Evolutionary conservation across 306 rosid species (phyloP).

Genomic region (Cercis canadensis): DNA sequence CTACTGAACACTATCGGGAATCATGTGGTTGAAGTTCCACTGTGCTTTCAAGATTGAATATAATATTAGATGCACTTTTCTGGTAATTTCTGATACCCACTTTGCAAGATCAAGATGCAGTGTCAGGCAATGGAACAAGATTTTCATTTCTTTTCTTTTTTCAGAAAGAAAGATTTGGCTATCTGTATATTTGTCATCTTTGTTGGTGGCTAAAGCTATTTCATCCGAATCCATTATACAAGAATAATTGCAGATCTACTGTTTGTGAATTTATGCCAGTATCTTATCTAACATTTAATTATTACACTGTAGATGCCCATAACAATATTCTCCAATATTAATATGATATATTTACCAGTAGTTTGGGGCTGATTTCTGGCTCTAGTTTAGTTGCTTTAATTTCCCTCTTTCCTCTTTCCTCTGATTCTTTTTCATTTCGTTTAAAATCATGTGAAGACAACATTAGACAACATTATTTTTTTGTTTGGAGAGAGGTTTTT

Average conservation of each 20-base stretch:
- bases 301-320: constrained; percentile 35
- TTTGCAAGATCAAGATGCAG: constrained; percentile 52
- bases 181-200: background rate
- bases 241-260: constrained; percentile 49
- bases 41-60: constrained; percentile 34
- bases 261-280: constrained; percentile 48
- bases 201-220: constrained; percentile 41
- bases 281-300: constrained; percentile 46
- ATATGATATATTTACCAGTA: constrained; percentile 14
- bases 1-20: constrained; percentile 24
- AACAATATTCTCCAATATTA: constrained; percentile 41
- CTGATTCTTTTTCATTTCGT: constrained; percentile 39
- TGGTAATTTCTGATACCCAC: constrained; percentile 51
- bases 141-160: constrained; percentile 8
- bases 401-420: constrained; percentile 1
- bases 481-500: constrained; percentile 30
- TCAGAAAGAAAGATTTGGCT: constrained; percentile 16
- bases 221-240: constrained; percentile 44
- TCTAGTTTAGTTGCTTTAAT: constrained; percentile 24
- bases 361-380: constrained; percentile 2
- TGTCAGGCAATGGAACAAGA: constrained; percentile 14
- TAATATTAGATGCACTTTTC: constrained; percentile 40
- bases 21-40: constrained; percentile 42
- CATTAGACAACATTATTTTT: constrained; percentile 30
- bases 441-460: constrained; percentile 46